phyloP scores from a whole-genome alignment of 192 early-diverging fungal species.

The Podila epicladia region DNA sequence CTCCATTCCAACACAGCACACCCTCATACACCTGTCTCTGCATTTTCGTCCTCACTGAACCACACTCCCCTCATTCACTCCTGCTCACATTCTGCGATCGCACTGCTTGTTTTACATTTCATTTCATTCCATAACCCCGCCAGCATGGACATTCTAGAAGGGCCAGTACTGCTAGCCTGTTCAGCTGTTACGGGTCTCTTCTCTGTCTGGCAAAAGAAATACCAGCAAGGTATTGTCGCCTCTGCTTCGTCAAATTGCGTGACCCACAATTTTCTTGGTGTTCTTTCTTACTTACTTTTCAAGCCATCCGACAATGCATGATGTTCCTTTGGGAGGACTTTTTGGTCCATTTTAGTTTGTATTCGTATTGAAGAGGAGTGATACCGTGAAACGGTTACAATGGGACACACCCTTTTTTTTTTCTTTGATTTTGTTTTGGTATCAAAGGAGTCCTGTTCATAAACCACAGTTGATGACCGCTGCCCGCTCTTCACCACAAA shows the following conservation, averaged over 20 bases:
- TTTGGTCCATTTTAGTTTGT: not conserved
- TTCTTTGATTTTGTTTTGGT: not conserved
- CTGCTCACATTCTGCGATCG: not conserved
- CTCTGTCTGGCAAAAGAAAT: constrained; percentile 32
- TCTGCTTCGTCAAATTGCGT: not conserved
- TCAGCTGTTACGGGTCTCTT: constrained; percentile 24
- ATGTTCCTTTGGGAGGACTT: not conserved
- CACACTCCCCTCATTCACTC: not conserved
- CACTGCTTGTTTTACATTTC: not conserved
- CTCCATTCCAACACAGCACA: not conserved
- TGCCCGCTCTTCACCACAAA: not conserved
- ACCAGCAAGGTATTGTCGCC: constrained; percentile 38
- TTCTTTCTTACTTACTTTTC: not conserved
- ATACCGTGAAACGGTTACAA: constrained; percentile 3
- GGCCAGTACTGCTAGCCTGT: constrained; percentile 35
- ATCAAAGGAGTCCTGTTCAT: not conserved
- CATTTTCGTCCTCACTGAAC: not conserved
- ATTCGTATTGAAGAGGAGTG: not conserved
- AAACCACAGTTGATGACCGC: not conserved
- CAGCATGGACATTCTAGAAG: constrained; percentile 50
- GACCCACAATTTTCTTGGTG: not conserved
- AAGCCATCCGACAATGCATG: not conserved
- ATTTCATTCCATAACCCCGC: not conserved
- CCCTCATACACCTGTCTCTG: not conserved
- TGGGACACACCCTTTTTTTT: not conserved